Evolutionary conservation across 2,329 filamentous ascomycete species (phyloP), one percentile per base, ranked within the genome.

Genomic region (Colletotrichum kahawae): DNA sequence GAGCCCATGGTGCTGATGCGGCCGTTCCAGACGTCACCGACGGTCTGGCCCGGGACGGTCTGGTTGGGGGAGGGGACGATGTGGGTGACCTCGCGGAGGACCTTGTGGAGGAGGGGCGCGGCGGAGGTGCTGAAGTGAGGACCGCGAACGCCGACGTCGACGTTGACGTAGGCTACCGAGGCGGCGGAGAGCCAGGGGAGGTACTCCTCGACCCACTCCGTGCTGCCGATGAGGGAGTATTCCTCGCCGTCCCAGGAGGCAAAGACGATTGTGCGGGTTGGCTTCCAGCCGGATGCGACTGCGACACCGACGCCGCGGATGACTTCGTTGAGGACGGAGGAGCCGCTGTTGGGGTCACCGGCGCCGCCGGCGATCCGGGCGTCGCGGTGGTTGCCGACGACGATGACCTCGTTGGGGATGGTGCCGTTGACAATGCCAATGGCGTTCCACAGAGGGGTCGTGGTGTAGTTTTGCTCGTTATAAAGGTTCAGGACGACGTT

Each of bases 181-280:
- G 93, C 89, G 5, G 88, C 88, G 4, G 89, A 88, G 14, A 98
- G 89, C 95, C 95, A 98, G 0, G 94, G 93, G 0, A 97, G 84
- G 79, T 95, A 95, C 78, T 98, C 95, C 81, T 98, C 95, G 0
- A 98, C 95, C 95, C 95, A 98, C 81, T 98, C 96, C 0, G 96
- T 98, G 68, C 93, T 95, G 6, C 96, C 96, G 16, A 98, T 84
- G 7, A 98, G 89, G 1, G 94, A 95, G 78, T 98, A 98, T 83
- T 98, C 95, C 84, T 95, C 93, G 36, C 93, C 93, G 77, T 95
- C 93, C 93, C 93, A 95, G 82, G 91, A 93, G 27, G 94, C 95
- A 81, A 98, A 96, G 54, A 98, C 95, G 71, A 98, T 95, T 0
- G 96, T 98, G 27, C 96, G 93, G 24, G 95, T 88, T 1, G 97